Evolutionary conservation across 257 asterid species (phyloP).

Genomic region (Sherardia arvensis): DNA sequence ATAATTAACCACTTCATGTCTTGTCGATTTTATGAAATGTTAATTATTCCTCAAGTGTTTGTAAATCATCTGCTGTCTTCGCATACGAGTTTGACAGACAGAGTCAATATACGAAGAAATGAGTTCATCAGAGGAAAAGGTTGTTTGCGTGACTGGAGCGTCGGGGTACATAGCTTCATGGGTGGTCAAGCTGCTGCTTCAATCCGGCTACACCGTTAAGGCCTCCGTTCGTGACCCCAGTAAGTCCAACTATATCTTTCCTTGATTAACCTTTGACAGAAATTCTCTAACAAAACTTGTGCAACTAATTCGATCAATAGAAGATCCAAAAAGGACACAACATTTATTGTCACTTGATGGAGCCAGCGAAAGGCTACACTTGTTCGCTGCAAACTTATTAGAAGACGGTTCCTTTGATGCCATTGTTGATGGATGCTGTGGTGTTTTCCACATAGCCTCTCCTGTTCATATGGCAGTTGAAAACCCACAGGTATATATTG

Average conservation of each 20-base stretch:
- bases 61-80: too few species aligned
- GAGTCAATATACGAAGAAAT: too few species aligned
- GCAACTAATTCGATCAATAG: slow-evolving; percentile 14
- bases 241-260: too few species aligned
- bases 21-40: too few species aligned
- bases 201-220: slow-evolving; percentile 47
- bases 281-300: neutral
- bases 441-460: slow-evolving; percentile 59
- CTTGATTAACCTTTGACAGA: too few species aligned
- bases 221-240: slow-evolving; percentile 50
- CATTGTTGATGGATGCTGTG: slow-evolving; percentile 43
- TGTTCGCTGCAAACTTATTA: slow-evolving; percentile 37
- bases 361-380: slow-evolving; percentile 41
- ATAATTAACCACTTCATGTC: too few species aligned
- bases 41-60: too few species aligned
- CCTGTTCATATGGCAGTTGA: slow-evolving; percentile 28
- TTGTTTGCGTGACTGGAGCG: slow-evolving; percentile 66
- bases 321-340: slow-evolving; percentile 36
- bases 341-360: slow-evolving; percentile 49
- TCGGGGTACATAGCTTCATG: slow-evolving; percentile 59
- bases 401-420: slow-evolving; percentile 48
- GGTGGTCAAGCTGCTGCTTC: slow-evolving; percentile 49
- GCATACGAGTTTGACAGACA: neutral
- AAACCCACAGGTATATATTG: slow-evolving; percentile 39
- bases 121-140: slow-evolving; percentile 12